These are phyloP conservation scores for Populus pruinosa DNA, from an alignment of 345 rosid genomes.

Conservation along the genomic window DNA sequence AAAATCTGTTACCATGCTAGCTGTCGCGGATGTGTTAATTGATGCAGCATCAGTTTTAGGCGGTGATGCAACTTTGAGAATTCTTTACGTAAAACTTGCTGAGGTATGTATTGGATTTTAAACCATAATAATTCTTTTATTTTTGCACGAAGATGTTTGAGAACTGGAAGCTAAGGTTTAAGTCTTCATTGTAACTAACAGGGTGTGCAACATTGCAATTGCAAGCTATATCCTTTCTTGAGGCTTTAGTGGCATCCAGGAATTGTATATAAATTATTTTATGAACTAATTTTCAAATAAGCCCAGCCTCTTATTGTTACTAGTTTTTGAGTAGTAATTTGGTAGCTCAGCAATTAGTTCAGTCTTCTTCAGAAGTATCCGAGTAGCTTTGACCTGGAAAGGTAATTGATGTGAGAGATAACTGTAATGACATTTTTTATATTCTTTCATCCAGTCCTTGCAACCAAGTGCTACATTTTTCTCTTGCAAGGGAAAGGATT, in stretches of 20 bases:
- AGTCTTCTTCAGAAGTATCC: background rate
- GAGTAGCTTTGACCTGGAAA: background rate
- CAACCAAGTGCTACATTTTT: background rate
- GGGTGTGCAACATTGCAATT: background rate
- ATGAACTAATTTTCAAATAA: background rate
- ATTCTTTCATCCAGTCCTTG: background rate
- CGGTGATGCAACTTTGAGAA: slow-evolving; percentile 80
- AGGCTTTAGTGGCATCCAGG: background rate
- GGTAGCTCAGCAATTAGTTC: background rate
- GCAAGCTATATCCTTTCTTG: background rate
- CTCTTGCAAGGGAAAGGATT: background rate
- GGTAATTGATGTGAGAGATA: background rate
- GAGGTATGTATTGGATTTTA: slow-evolving; percentile 55
- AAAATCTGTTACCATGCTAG: slow-evolving; percentile 50
- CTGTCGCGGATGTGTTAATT: slow-evolving; percentile 90
- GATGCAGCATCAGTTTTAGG: slow-evolving; percentile 93
- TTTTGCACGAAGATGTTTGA: background rate
- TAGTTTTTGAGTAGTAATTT: background rate
- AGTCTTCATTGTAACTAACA: background rate
- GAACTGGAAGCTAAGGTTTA: background rate
- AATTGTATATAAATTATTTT: background rate
- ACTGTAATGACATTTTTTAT: background rate
- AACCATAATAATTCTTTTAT: background rate
- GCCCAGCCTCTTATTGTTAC: background rate
- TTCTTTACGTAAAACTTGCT: slow-evolving; percentile 78